Percentiles rank a stretch among this genome's conserved stretches.
Evolutionary conservation across 352 stramenopile genomes (phyloP).

Genomic region (Pelagophyceae sp.): DNA sequence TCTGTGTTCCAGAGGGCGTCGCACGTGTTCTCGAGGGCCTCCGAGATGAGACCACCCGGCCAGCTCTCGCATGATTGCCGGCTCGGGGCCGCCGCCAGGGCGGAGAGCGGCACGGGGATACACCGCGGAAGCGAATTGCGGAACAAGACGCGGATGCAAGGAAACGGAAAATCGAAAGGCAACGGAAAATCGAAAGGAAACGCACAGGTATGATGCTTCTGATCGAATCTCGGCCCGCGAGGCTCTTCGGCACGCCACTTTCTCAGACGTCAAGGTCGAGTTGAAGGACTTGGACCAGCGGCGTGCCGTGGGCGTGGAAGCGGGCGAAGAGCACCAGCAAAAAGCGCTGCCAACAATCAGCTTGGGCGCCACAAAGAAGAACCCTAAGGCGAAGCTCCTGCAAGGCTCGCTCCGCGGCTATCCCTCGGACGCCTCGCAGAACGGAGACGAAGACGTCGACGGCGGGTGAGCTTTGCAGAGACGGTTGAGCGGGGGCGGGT

Average conservation of each 20-base stretch:
- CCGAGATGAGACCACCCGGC: no score
- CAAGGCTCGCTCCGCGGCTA: neutral
- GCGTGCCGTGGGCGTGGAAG: neutral
- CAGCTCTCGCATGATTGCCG: no score
- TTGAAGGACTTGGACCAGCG: neutral
- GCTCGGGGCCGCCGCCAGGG: no score
- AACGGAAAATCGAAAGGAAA: no score
- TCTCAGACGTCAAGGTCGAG: neutral
- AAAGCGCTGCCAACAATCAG: neutral
- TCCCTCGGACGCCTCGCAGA: neutral
- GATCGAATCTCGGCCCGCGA: conserved; percentile 11
- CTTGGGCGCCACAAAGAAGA: neutral
- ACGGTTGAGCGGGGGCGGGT: no score
- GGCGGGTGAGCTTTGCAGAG: neutral
- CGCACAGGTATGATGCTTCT: no score
- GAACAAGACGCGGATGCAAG: no score
- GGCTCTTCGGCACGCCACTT: neutral
- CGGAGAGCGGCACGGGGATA: no score
- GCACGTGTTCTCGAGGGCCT: no score
- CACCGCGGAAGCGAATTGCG: no score
- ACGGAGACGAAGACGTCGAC: neutral
- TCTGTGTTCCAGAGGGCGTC: no score
- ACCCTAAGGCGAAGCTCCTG: neutral
- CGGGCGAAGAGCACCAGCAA: neutral
- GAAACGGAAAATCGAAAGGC: no score